A percentile compares a stretch with the other conserved stretches of the same genome.
Evolutionary conservation across 352 stramenopile species (phyloP).

Genomic region (Phytophthora chlamydospora): DNA sequence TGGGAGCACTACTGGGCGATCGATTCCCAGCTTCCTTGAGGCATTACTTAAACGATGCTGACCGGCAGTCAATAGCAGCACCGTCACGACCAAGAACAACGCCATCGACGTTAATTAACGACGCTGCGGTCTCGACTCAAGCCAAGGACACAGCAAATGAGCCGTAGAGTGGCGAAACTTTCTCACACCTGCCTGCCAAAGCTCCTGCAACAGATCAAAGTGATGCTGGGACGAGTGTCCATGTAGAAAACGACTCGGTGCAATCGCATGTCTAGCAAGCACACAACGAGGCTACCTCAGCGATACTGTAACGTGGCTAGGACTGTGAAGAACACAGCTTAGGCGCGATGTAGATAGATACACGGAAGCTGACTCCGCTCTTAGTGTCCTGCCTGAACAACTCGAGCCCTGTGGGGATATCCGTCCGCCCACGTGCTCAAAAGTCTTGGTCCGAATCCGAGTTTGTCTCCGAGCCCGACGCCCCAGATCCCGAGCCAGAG

Average conservation of each 20-base stretch:
- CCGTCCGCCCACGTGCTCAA: constrained; percentile 22
- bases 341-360: no score
- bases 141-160: background rate
- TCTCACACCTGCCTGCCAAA: no score
- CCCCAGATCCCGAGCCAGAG: constrained; percentile 66
- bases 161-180: no score
- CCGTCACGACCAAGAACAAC: background rate
- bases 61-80: background rate
- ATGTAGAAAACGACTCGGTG: background rate
- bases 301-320: no score
- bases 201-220: no score
- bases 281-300: no score
- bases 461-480: constrained; percentile 70
- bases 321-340: no score
- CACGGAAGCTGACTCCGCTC: background rate
- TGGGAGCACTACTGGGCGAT: constrained; percentile 49
- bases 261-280: background rate
- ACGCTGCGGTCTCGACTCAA: background rate
- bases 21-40: constrained; percentile 51
- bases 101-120: background rate
- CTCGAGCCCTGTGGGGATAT: background rate
- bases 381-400: background rate
- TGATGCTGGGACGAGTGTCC: no score
- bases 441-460: constrained; percentile 89
- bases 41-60: constrained; percentile 37